Percentiles rank a stretch among this genome's conserved stretches.
These are phyloP conservation scores for Begonia loranthoides DNA, from an alignment of 306 rosid genomes.

Conservation along the genomic window DNA sequence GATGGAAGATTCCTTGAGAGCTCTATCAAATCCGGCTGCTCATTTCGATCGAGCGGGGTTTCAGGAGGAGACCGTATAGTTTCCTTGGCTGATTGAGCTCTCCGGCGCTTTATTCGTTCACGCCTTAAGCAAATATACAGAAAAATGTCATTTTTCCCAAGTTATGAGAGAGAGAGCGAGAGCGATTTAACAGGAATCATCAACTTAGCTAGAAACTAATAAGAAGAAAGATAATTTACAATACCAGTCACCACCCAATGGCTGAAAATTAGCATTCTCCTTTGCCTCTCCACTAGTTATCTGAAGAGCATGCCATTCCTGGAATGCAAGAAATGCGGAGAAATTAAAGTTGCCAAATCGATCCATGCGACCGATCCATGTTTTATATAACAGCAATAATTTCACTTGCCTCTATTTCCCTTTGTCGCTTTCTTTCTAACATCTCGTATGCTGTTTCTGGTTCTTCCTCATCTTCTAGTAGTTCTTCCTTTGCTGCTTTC, in stretches of 20 bases:
- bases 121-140: constrained; percentile 34
- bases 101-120: constrained; percentile 76
- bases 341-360: constrained; percentile 1
- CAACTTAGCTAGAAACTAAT: too few species aligned
- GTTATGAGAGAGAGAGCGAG: not conserved
- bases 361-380: constrained; percentile 2
- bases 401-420: constrained; percentile 70
- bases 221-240: too few species aligned
- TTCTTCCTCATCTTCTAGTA: constrained; percentile 89
- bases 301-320: constrained; percentile 91
- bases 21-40: constrained; percentile 42
- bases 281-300: constrained; percentile 89
- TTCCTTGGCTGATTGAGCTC: constrained; percentile 45
- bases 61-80: constrained; percentile 19
- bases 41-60: constrained; percentile 23
- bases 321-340: constrained; percentile 19
- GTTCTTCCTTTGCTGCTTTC: constrained; percentile 98
- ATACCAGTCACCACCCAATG: constrained; percentile 92
- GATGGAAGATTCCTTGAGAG: constrained; percentile 59
- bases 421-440: constrained; percentile 77
- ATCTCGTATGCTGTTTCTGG: constrained; percentile 57
- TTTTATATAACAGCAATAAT: not conserved
- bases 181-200: not conserved
- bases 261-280: constrained; percentile 95
- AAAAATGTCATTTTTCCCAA: not conserved